These are phyloP conservation scores for Venturia aucupariae DNA, from an alignment of 2,329 filamentous ascomycete genomes.

Conservation along the genomic window DNA sequence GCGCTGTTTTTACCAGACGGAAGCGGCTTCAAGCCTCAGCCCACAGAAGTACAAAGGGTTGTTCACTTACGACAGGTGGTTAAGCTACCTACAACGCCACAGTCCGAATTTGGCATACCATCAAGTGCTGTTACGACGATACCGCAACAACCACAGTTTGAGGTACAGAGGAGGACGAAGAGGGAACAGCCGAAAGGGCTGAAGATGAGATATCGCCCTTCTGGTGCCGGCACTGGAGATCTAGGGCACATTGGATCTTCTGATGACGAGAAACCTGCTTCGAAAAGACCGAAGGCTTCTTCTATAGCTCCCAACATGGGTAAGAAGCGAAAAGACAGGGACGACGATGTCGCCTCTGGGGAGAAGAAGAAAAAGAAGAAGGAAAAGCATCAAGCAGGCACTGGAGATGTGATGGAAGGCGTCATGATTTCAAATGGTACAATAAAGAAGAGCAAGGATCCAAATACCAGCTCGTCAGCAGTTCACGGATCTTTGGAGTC, in stretches of 20 bases:
- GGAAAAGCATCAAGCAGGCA: neutral
- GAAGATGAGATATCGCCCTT: conserved; percentile 57
- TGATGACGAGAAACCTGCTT: conserved; percentile 28
- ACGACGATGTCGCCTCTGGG: neutral
- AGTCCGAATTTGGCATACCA: conserved; percentile 30
- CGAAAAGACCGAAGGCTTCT: neutral
- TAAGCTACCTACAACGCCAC: conserved; percentile 38
- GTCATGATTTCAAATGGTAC: neutral
- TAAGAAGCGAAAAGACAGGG: conserved; percentile 7
- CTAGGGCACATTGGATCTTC: conserved; percentile 34
- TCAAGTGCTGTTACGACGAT: conserved; percentile 20
- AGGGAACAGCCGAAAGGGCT: conserved; percentile 60
- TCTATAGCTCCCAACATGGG: neutral
- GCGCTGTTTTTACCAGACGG: conserved; percentile 53
- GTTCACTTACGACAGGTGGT: conserved; percentile 58
- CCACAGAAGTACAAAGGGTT: conserved; percentile 42
- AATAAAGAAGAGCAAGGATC: neutral
- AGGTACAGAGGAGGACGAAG: conserved; percentile 38
- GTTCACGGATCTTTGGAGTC: neutral
- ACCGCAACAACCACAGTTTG: conserved; percentile 33
- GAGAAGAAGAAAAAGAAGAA: conserved; percentile 13
- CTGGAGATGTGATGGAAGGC: neutral
- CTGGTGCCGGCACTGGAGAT: conserved; percentile 45
- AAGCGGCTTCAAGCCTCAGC: conserved; percentile 43
- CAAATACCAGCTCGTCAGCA: neutral